These are phyloP conservation scores for Flaveria brownii DNA, from an alignment of 129 eudicot genomes.

Conservation along the genomic window DNA sequence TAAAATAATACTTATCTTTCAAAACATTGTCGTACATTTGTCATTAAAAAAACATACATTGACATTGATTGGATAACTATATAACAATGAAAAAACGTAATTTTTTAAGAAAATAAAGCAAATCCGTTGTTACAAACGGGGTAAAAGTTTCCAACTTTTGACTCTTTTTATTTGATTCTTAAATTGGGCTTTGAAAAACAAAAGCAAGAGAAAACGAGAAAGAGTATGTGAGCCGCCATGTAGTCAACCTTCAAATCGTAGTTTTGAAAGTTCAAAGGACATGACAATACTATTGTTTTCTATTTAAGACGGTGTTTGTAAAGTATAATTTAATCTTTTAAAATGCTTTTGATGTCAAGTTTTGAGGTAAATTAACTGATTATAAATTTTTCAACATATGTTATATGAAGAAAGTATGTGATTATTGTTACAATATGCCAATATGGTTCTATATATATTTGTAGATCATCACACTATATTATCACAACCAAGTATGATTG, in stretches of 20 bases:
- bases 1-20: too few relatives aligned
- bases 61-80: too few relatives aligned
- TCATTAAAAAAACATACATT: too few relatives aligned
- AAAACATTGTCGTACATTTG: too few relatives aligned
- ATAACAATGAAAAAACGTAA: too few relatives aligned
- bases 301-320: neutral
- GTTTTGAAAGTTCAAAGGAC: conserved; percentile 3
- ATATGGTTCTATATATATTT: too few relatives aligned
- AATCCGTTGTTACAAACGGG: neutral
- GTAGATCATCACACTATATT: too few relatives aligned
- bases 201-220: neutral
- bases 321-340: neutral
- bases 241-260: neutral
- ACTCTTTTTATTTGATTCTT: neutral
- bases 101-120: neutral
- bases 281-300: neutral
- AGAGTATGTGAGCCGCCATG: neutral
- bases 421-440: too few relatives aligned
- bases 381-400: too few relatives aligned
- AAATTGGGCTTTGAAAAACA: neutral
- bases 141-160: neutral
- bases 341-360: neutral
- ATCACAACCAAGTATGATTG: too few relatives aligned
- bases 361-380: too few relatives aligned
- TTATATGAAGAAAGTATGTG: too few relatives aligned